Evolutionary conservation across 306 rosid species (phyloP).

Genomic region (Cicer bijugum): DNA sequence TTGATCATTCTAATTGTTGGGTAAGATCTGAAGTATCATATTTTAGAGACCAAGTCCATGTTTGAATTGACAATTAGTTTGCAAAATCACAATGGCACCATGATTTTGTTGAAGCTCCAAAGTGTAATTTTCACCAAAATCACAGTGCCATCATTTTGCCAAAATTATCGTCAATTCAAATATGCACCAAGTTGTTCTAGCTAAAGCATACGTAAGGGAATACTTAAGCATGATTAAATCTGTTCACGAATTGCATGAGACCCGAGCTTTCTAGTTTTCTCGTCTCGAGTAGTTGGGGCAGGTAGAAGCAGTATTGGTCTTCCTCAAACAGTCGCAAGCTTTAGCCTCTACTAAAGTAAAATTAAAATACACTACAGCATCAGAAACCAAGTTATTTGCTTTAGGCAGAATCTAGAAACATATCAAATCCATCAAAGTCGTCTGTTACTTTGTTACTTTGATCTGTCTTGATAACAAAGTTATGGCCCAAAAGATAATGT

Average conservation of each 20-base stretch:
- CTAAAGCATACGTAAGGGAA: neutral
- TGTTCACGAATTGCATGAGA: conserved; percentile 21
- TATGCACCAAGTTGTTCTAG: conserved; percentile 2
- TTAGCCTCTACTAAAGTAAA: neutral
- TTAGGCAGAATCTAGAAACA: conserved; percentile 26
- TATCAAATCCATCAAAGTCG: conserved; percentile 2
- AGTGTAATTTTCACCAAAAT: too few species aligned
- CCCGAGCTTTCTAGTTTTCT: neutral
- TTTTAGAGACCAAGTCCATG: conserved; percentile 9
- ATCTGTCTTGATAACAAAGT: too few species aligned
- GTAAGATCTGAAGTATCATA: conserved; percentile 53
- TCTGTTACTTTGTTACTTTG: too few species aligned
- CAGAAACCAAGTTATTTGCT: conserved; percentile 22
- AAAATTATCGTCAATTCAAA: too few species aligned
- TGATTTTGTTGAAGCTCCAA: too few species aligned
- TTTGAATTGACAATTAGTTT: too few species aligned
- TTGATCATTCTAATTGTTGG: conserved; percentile 71
- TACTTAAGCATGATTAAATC: conserved; percentile 9
- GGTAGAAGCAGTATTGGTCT: neutral
- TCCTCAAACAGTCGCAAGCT: neutral
- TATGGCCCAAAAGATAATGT: too few species aligned
- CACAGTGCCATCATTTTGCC: too few species aligned
- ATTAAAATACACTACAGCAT: neutral
- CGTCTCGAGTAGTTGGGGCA: neutral
- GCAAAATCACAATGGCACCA: too few species aligned